These are phyloP conservation scores for Brettanomyces bruxellensis DNA, from an alignment of 805 yeast species.

Conservation along the genomic window DNA sequence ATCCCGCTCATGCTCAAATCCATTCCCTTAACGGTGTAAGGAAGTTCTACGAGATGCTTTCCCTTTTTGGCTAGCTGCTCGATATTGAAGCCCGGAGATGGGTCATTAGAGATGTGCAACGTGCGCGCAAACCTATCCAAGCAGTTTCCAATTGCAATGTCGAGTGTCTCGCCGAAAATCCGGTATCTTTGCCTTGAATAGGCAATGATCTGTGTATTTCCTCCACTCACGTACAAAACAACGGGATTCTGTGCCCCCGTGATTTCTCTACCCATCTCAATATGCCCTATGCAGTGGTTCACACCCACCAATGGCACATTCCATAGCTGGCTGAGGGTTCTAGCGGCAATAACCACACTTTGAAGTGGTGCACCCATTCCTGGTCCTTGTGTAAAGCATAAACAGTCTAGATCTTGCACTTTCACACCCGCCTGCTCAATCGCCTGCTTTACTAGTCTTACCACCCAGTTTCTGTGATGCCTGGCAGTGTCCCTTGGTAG, in stretches of 20 bases:
- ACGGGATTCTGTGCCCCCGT: conserved; percentile 98
- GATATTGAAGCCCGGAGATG: conserved; percentile 96
- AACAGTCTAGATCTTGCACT: conserved; percentile 53
- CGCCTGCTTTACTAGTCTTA: conserved; percentile 61
- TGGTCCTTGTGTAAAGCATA: conserved; percentile 96
- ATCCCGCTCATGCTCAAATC: conserved; percentile 96
- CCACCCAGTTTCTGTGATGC: conserved; percentile 94
- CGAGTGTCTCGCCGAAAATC: conserved; percentile 98
- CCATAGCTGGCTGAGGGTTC: conserved; percentile 78
- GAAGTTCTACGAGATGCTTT: conserved; percentile 58
- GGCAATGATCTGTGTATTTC: conserved; percentile 97
- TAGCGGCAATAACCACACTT: conserved; percentile 84
- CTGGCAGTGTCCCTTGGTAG: conserved; percentile 94
- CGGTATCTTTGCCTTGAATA: conserved; percentile 89
- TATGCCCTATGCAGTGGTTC: conserved; percentile 96
- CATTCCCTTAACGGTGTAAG: conserved; percentile 98
- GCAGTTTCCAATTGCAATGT: conserved; percentile 96
- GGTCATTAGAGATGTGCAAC: conserved; percentile 78
- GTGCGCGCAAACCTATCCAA: conserved; percentile 93
- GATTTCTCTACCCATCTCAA: conserved; percentile 98
- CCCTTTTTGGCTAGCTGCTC: conserved; percentile 85
- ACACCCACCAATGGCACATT: conserved; percentile 83
- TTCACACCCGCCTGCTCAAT: conserved; percentile 49
- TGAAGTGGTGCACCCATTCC: conserved; percentile 99
- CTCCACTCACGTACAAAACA: conserved; percentile 94